phyloP scores from a whole-genome alignment of 805 yeast species.

The Cyberlindnera xishuangbannaensis region DNA sequence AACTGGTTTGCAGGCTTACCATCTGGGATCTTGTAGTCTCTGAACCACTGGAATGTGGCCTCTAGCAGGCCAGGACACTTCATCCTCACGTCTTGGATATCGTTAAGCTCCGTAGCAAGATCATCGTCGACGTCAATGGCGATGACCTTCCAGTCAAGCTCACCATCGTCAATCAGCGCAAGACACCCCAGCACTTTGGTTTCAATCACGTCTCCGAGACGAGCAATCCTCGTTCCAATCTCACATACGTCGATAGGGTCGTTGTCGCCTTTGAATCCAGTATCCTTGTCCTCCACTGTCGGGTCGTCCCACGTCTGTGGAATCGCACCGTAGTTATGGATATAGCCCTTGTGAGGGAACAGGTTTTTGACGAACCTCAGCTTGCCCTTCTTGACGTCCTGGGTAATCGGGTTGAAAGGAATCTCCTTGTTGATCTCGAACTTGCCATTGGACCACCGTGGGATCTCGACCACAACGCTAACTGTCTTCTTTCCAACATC shows the following conservation, averaged over 20 bases:
- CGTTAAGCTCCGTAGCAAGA: conserved; percentile 78
- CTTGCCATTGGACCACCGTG: conserved; percentile 98
- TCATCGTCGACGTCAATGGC: conserved; percentile 82
- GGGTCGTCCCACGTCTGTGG: conserved; percentile 62
- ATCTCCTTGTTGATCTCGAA: conserved; percentile 86
- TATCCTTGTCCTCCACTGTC: conserved; percentile 58
- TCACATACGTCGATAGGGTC: conserved; percentile 86
- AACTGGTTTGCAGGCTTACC: conserved; percentile 96
- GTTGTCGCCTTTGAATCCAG: conserved; percentile 66
- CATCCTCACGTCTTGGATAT: conserved; percentile 84
- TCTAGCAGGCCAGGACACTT: conserved; percentile 90
- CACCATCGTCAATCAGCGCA: conserved; percentile 92
- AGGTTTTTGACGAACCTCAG: conserved; percentile 94
- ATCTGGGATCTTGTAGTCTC: conserved; percentile 95
- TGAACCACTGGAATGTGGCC: conserved; percentile 97
- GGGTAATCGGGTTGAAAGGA: conserved; percentile 86
- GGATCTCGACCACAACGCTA: conserved; percentile 93
- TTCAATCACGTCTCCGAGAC: conserved; percentile 72
- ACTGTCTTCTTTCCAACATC: conserved; percentile 85
- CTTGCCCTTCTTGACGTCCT: conserved; percentile 96
- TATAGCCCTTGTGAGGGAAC: conserved; percentile 98
- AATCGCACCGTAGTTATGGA: conserved; percentile 97
- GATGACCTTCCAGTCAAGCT: conserved; percentile 88
- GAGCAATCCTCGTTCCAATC: conserved; percentile 61
- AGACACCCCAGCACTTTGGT: conserved; percentile 92